These are phyloP conservation scores for Trichoderma breve DNA, from an alignment of 2,329 filamentous ascomycete genomes.

Conservation along the genomic window DNA sequence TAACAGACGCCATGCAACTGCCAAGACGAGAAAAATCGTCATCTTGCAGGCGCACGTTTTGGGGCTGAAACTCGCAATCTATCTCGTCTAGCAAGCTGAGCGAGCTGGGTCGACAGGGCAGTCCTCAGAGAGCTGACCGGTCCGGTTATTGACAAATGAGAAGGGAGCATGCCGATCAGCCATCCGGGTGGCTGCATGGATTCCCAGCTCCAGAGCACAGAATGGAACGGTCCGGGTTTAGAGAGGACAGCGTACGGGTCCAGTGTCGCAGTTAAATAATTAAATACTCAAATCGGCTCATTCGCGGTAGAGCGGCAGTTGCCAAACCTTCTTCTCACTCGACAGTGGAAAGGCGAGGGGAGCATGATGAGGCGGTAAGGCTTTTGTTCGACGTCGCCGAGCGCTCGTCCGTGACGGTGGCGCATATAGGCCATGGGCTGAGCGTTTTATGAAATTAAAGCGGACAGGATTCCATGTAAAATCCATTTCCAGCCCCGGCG, in stretches of 20 bases:
- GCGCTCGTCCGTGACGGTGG: conserved; percentile 14
- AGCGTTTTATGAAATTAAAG: not conserved
- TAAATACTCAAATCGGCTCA: not conserved
- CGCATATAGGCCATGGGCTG: not conserved
- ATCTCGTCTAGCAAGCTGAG: not conserved
- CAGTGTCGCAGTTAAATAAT: conserved; percentile 12
- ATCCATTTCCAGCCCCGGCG: conserved; percentile 14
- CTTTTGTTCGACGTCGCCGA: conserved; percentile 16
- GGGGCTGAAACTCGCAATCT: not conserved
- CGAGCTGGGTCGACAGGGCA: conserved; percentile 7
- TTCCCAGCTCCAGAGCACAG: conserved; percentile 13
- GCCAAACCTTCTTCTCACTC: not conserved
- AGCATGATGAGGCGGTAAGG: conserved; percentile 16
- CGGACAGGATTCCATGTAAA: not conserved
- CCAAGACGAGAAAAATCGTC: conserved; percentile 12
- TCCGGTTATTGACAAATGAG: conserved; percentile 22
- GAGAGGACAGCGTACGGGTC: conserved; percentile 5
- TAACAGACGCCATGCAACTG: not conserved
- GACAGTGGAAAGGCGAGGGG: not conserved
- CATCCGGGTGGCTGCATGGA: conserved; percentile 21
- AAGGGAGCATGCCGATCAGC: conserved; percentile 1
- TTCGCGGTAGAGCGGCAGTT: not conserved
- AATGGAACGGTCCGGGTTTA: conserved; percentile 3
- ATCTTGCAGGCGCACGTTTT: conserved; percentile 13
- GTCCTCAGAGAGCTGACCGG: conserved; percentile 16